Evolutionary conservation across 352 stramenopile genomes (phyloP).

Genomic region (Phytophthora litchii): DNA sequence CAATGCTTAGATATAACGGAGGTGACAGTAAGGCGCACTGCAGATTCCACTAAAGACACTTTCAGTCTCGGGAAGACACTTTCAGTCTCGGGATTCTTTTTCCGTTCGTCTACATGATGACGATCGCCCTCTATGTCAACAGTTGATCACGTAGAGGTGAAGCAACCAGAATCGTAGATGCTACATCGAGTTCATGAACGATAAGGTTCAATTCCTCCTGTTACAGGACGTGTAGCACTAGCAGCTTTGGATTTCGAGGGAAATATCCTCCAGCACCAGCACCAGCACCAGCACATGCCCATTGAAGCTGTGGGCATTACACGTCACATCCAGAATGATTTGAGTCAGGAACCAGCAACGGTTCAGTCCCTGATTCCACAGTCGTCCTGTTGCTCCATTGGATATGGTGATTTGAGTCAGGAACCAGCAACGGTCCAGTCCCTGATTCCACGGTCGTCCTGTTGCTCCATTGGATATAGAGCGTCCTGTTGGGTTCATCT

Average conservation of each 20-base stretch:
- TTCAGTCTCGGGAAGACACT: too few species aligned
- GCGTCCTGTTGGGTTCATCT: conserved; percentile 1
- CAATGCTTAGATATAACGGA: not conserved
- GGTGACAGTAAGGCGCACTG: not conserved
- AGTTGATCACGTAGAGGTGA: conserved; percentile 14
- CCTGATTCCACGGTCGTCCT: conserved; percentile 2
- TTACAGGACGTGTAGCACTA: not conserved
- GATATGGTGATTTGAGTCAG: conserved; percentile 17
- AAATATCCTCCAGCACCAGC: too few species aligned
- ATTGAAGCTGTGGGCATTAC: too few species aligned
- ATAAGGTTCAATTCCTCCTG: not conserved
- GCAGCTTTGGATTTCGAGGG: not conserved
- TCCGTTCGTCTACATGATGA: not conserved
- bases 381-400: not conserved
- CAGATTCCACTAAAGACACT: too few species aligned
- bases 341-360: conserved; percentile 12
- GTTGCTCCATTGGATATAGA: conserved; percentile 9
- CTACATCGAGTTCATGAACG: too few species aligned
- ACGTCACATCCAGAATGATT: conserved; percentile 10
- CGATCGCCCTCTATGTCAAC: conserved; percentile 2
- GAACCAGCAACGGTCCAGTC: conserved; percentile 2
- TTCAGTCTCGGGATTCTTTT: not conserved
- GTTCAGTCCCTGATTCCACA: not conserved
- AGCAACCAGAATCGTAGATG: too few species aligned
- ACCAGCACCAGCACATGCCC: not conserved